phyloP scores from a whole-genome alignment of 306 rosid genomes.

The Hylodesmum podocarpum region DNA sequence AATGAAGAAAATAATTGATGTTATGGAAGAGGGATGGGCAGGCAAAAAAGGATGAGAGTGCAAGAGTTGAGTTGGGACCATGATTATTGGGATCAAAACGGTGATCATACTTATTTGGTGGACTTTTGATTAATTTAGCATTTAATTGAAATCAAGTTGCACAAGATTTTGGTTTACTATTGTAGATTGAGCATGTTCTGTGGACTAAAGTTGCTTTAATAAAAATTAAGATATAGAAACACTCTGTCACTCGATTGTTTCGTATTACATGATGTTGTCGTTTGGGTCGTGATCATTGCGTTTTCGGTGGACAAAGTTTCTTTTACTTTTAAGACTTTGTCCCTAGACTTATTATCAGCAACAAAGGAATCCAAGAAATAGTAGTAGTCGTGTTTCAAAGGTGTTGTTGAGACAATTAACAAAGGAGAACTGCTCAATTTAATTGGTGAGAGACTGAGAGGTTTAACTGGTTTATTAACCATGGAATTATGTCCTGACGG shows the following conservation, averaged over 20 bases:
- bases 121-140: neutral
- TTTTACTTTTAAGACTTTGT: constrained; percentile 35
- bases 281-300: constrained; percentile 38
- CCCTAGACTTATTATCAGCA: neutral
- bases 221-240: constrained; percentile 6
- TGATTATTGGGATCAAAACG: constrained; percentile 12
- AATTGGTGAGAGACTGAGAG: neutral
- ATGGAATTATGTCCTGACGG: neutral
- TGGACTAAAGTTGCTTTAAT: constrained; percentile 39
- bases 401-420: neutral
- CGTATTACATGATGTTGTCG: constrained; percentile 52
- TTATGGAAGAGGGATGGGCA: neutral
- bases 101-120: neutral
- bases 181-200: constrained; percentile 26
- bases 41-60: neutral
- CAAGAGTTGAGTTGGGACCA: constrained; percentile 19
- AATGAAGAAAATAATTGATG: neutral
- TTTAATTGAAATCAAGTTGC: neutral
- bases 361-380: constrained; percentile 46
- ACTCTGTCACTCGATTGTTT: constrained; percentile 5
- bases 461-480: neutral
- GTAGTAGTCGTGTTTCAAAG: neutral
- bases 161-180: neutral
- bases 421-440: neutral
- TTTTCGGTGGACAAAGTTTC: constrained; percentile 40